These are phyloP conservation scores for Astragalus glycyphyllos DNA, from an alignment of 306 rosid species.

Conservation along the genomic window DNA sequence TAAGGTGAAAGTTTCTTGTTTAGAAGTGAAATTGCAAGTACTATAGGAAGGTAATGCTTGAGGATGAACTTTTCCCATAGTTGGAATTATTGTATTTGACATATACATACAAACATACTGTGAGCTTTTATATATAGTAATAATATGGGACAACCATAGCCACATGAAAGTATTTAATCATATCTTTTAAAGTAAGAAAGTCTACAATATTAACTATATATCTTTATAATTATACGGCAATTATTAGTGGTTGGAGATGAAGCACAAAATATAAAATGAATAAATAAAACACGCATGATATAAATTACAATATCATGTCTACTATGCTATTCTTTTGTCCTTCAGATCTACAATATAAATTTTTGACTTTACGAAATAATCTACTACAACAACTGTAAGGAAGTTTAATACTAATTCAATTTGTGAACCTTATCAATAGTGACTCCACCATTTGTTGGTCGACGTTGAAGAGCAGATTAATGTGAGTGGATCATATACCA, in stretches of 20 bases:
- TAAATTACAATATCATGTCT: conserved; percentile 42
- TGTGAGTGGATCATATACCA: conserved; percentile 18
- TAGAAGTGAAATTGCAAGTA: conserved; percentile 51
- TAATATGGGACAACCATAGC: conserved; percentile 14
- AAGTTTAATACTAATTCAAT: conserved; percentile 34
- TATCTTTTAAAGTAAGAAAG: conserved; percentile 35
- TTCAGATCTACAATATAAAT: conserved; percentile 14
- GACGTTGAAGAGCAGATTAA: conserved; percentile 32
- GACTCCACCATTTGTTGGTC: conserved; percentile 37
- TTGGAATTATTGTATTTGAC: conserved; percentile 11
- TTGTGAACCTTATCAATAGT: conserved; percentile 43
- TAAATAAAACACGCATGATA: conserved; percentile 27
- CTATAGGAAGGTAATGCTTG: conserved; percentile 44
- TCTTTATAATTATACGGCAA: conserved; percentile 6
- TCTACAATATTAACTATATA: conserved; percentile 30
- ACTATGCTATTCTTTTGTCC: background rate
- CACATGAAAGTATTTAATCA: conserved; percentile 46
- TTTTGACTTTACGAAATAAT: conserved; percentile 28
- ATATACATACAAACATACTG: background rate
- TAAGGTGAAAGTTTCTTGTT: conserved; percentile 72
- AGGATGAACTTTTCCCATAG: conserved; percentile 65
- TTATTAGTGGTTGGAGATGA: conserved; percentile 40
- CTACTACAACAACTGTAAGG: conserved; percentile 36
- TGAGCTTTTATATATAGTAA: conserved; percentile 41
- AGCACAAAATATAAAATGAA: conserved; percentile 11